phyloP scores from a whole-genome alignment of 139 green algal genomes.

The Micromonas commoda region DNA sequence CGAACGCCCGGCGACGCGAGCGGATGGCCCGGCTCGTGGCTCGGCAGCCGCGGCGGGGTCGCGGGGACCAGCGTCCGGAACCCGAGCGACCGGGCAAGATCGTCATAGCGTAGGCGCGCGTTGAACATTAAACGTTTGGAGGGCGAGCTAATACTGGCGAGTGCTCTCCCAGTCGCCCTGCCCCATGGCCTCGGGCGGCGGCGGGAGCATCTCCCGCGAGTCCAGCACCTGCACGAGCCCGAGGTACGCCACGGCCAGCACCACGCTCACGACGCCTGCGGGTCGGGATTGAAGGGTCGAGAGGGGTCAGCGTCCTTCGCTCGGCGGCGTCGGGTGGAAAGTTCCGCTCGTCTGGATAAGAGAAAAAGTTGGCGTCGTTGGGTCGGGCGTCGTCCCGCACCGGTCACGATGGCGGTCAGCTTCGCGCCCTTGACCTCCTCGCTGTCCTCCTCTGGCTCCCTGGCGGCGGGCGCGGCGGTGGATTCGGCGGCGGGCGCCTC shows the following conservation, averaged over 20 bases:
- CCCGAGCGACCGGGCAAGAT: not conserved
- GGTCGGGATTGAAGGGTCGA: too few species aligned
- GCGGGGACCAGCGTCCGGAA: not conserved
- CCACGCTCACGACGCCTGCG: not conserved
- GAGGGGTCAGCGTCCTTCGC: too few species aligned
- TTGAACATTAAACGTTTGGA: too few species aligned
- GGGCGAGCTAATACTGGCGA: too few species aligned
- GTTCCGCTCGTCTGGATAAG: too few species aligned
- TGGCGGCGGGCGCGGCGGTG: too few species aligned
- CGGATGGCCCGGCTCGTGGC: not conserved
- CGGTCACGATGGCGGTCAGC: conserved; percentile 21
- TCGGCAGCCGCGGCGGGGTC: too few species aligned
- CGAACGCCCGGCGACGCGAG: not conserved
- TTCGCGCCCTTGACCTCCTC: conserved; percentile 14
- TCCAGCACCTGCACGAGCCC: conserved; percentile 20
- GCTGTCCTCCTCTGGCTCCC: not conserved
- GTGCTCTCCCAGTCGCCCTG: conserved; percentile 7
- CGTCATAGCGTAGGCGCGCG: not conserved
- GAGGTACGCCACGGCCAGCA: conserved; percentile 8
- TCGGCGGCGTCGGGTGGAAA: too few species aligned
- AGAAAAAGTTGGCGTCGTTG: too few species aligned
- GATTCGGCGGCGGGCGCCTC: not conserved
- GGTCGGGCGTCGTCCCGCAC: too few species aligned
- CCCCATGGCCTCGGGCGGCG: conserved; percentile 4
- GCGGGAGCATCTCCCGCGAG: conserved; percentile 9